Conservation (phyloP, 2,329 filamentous ascomycete genomes). For the Fusarium sp. region DNA sequence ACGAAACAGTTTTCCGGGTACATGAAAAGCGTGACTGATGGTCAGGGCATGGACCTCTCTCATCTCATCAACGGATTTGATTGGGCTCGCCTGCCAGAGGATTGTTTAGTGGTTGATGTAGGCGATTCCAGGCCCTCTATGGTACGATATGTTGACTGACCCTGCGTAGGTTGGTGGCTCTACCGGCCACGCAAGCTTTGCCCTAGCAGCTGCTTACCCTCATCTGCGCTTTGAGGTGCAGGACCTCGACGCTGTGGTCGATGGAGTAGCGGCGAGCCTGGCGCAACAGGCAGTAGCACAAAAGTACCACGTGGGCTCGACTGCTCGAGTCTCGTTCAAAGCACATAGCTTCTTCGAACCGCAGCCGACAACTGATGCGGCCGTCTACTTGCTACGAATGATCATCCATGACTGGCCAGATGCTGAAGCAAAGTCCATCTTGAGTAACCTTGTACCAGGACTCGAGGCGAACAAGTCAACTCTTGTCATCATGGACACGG, state of each 20-base stretch:
- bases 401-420: conserved; percentile 14
- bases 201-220: neutral
- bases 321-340: neutral
- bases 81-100: neutral
- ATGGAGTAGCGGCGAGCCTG: neutral
- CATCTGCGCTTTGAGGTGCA: conserved; percentile 10
- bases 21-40: conserved; percentile 6
- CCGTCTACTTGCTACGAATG: conserved; percentile 6
- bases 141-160: neutral
- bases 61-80: conserved; percentile 9
- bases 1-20: conserved; percentile 12
- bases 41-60: conserved; percentile 2
- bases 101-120: conserved; percentile 7
- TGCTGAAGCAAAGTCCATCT: conserved; percentile 3
- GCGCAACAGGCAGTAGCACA: neutral
- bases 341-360: neutral
- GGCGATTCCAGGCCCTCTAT: neutral
- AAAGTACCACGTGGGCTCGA: neutral
- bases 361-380: neutral
- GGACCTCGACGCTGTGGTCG: conserved; percentile 3
- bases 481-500: conserved; percentile 19
- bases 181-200: conserved; percentile 5
- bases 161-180: conserved; percentile 5
- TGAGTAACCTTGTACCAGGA: conserved; percentile 3
- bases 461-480: neutral